A percentile compares a stretch with the other conserved stretches of the same genome.
These are phyloP conservation scores for Hypsizygus ulmarius DNA, from an alignment of 1,284 basidiomycete genomes.

Conservation along the genomic window DNA sequence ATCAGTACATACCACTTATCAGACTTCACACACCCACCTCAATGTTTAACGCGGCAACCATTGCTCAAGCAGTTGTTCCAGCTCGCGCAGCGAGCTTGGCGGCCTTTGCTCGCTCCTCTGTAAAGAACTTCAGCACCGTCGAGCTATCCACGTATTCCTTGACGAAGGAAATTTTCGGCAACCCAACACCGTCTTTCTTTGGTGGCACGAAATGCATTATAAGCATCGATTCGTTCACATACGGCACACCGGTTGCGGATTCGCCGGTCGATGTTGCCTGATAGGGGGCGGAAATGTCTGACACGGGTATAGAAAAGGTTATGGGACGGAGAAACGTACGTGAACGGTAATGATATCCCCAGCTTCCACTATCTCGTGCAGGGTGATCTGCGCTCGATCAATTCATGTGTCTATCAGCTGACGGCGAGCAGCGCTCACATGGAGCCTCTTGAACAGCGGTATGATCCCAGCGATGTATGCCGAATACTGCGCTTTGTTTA, in stretches of 20 bases:
- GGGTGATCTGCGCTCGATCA: slow-evolving; percentile 23
- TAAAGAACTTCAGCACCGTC: slow-evolving; percentile 28
- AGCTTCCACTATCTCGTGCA: slow-evolving; percentile 36
- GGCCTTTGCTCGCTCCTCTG: slow-evolving; percentile 29
- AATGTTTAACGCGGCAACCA: neutral
- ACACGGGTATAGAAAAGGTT: neutral
- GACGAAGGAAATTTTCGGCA: slow-evolving; percentile 32
- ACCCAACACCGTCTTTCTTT: slow-evolving; percentile 11
- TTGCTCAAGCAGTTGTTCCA: neutral
- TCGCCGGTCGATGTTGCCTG: slow-evolving; percentile 27
- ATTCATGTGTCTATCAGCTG: neutral
- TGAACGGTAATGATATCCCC: slow-evolving; percentile 32
- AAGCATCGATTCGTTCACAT: slow-evolving; percentile 33
- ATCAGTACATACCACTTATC: neutral
- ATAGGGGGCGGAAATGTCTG: neutral
- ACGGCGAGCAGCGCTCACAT: slow-evolving; percentile 21
- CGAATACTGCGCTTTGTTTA: slow-evolving; percentile 34
- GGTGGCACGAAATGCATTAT: slow-evolving; percentile 30
- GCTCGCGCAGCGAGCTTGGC: slow-evolving; percentile 3
- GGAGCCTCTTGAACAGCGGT: slow-evolving; percentile 26
- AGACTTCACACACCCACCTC: neutral
- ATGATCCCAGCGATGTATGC: slow-evolving; percentile 30
- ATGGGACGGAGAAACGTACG: slow-evolving; percentile 23
- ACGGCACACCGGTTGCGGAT: slow-evolving; percentile 28
- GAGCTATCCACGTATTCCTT: slow-evolving; percentile 38